Percentiles rank a stretch among this genome's conserved stretches.
phyloP scores from a whole-genome alignment of 2,329 filamentous ascomycete species.

The Nothomitra cinnamomea region DNA sequence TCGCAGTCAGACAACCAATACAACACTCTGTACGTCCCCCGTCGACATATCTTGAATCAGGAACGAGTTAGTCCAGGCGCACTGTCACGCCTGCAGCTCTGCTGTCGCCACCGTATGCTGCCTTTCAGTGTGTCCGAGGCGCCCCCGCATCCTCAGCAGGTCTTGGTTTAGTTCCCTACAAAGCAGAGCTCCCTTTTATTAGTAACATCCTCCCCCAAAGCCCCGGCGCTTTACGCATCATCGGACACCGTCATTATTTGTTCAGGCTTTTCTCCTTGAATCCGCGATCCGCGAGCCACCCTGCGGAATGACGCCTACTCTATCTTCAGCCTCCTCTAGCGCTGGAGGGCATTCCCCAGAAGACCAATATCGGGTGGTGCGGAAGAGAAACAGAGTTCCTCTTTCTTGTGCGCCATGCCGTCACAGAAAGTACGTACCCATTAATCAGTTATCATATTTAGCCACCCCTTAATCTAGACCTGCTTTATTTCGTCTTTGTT shows the following conservation, averaged over 20 bases:
- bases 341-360: constrained; percentile 65
- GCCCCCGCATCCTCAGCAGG: neutral
- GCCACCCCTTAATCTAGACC: too few species aligned
- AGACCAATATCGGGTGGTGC: constrained; percentile 70
- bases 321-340: constrained; percentile 59
- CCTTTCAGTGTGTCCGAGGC: neutral
- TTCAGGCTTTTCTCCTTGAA: neutral
- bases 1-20: neutral
- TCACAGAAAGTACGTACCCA: constrained; percentile 61
- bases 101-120: neutral
- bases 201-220: neutral
- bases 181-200: neutral
- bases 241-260: neutral
- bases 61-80: neutral
- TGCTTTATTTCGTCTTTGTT: constrained; percentile 8
- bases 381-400: constrained; percentile 82
- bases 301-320: constrained; percentile 52
- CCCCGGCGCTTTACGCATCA: neutral
- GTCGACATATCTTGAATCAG: neutral
- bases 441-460: constrained; percentile 7
- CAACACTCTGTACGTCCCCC: neutral
- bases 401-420: constrained; percentile 84
- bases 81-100: neutral
- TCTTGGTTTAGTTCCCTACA: neutral
- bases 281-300: neutral